Percentiles rank a stretch among this genome's conserved stretches.
Conservation (phyloP, 23 red algal genomes). For the Agarophyton chilense region DNA sequence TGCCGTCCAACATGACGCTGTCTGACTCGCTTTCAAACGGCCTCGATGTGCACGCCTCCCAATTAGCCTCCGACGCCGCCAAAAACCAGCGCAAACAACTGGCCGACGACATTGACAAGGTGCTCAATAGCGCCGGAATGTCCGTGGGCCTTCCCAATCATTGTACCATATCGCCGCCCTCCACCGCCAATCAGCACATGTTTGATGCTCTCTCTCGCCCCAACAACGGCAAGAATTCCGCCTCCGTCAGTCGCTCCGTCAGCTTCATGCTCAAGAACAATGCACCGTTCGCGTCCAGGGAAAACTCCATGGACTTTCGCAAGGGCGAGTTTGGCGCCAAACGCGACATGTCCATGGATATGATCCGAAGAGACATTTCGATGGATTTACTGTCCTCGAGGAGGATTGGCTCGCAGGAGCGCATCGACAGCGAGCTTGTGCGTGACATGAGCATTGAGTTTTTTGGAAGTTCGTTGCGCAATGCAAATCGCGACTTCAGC, state of each 20-base stretch:
- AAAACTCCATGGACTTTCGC: constrained; percentile 68
- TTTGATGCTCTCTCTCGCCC: constrained; percentile 20
- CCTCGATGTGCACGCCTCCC: not conserved
- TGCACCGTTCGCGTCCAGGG: constrained; percentile 51
- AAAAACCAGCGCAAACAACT: constrained; percentile 22
- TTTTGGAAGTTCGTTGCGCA: constrained; percentile 58
- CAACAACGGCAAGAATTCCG: constrained; percentile 40
- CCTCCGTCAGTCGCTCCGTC: constrained; percentile 56
- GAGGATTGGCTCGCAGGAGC: constrained; percentile 4
- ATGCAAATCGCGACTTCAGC: constrained; percentile 44
- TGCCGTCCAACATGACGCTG: constrained; percentile 30
- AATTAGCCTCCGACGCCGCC: constrained; percentile 1
- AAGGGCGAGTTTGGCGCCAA: constrained; percentile 33
- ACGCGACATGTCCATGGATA: constrained; percentile 61
- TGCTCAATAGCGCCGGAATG: constrained; percentile 43
- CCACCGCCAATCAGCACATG: constrained; percentile 5
- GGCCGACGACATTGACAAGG: constrained; percentile 61
- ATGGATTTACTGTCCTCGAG: constrained; percentile 46
- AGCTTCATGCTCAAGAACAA: constrained; percentile 49
- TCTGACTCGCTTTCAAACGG: not conserved
- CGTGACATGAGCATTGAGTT: constrained; percentile 70
- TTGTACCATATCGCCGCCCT: constrained; percentile 17
- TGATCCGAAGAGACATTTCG: constrained; percentile 54
- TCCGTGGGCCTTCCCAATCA: constrained; percentile 25
- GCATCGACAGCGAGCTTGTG: constrained; percentile 29